Conservation (phyloP, 2,329 filamentous ascomycete genomes). For the Alternaria infectoria region DNA sequence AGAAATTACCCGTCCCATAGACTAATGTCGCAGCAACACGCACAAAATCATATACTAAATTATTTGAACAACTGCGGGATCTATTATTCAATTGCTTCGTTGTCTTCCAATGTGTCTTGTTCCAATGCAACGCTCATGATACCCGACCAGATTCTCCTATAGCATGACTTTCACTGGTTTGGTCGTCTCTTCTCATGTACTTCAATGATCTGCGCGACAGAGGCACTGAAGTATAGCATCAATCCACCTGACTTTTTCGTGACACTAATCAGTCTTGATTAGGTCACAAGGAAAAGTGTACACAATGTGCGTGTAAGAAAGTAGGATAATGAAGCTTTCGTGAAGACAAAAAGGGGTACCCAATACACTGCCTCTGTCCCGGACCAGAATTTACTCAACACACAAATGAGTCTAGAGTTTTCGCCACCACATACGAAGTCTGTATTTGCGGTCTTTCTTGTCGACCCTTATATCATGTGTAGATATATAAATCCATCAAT, state of each 20-base stretch:
- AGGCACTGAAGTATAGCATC: neutral
- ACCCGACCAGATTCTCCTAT: neutral
- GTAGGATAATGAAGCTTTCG: neutral
- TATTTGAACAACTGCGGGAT: neutral
- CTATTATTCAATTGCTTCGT: neutral
- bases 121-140: neutral
- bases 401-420: neutral
- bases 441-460: neutral
- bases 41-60: neutral
- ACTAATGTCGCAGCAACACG: neutral
- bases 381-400: neutral
- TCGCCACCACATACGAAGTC: neutral
- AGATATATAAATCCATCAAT: neutral
- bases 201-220: neutral
- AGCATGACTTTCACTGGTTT: neutral
- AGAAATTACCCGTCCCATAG: neutral
- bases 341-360: neutral
- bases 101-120: neutral
- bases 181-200: neutral
- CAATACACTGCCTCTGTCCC: neutral
- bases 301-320: neutral
- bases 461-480: neutral
- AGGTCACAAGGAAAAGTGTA: too few relatives aligned
- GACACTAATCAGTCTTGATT: neutral
- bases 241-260: neutral